Conservation (phyloP, 441 rosid species). For the Populus hybrid region DNA sequence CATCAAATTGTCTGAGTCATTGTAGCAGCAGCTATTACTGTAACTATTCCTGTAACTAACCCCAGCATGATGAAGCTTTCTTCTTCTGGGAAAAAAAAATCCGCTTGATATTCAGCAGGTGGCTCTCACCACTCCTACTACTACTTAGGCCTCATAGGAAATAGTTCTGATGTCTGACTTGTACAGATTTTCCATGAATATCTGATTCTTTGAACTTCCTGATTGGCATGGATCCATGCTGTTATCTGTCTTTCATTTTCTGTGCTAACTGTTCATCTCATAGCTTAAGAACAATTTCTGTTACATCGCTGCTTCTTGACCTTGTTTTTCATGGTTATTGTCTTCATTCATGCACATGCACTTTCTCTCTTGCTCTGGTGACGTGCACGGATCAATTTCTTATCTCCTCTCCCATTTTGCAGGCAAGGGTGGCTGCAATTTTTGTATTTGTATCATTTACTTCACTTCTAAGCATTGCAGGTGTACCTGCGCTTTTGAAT, state of each 20-base stretch:
- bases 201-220: background rate
- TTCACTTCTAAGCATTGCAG: slow-evolving; percentile 82
- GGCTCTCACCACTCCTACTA: background rate
- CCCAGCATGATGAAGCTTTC: background rate
- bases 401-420: slow-evolving; percentile 32
- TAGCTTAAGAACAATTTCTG: background rate
- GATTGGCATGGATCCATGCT: background rate
- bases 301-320: slow-evolving; percentile 2
- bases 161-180: background rate
- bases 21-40: background rate
- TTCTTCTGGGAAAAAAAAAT: background rate
- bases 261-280: background rate
- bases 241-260: background rate
- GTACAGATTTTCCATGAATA: background rate
- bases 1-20: background rate
- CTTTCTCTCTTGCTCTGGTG: background rate
- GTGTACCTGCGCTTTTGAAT: slow-evolving; percentile 67
- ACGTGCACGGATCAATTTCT: background rate
- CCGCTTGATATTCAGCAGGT: background rate
- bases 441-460: slow-evolving; percentile 88
- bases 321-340: background rate
- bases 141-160: background rate
- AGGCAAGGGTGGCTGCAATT: slow-evolving; percentile 88
- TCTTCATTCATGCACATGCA: slow-evolving; percentile 3
- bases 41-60: background rate